Evolutionary conservation across 768 basidiomycete genomes (phyloP).

Genomic region (Psilocybe azurescens): DNA sequence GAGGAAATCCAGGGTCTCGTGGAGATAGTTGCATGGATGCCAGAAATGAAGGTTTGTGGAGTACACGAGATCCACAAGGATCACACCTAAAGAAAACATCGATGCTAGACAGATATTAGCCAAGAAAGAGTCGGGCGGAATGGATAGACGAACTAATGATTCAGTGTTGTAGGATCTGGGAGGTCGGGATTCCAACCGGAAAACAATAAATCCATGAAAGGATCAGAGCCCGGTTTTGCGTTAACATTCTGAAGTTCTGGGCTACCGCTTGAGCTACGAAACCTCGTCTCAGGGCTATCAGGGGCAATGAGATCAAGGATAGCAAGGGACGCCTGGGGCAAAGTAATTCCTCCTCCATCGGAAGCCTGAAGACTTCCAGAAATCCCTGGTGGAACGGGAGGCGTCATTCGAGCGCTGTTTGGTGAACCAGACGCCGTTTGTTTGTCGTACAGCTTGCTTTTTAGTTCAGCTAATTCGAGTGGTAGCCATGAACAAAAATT

Average conservation of each 20-base stretch:
- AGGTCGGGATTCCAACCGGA: conserved; percentile 88
- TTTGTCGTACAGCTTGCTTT: conserved; percentile 60
- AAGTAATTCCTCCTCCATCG: conserved; percentile 42
- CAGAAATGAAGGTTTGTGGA: conserved; percentile 83
- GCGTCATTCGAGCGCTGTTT: conserved; percentile 24
- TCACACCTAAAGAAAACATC: conserved; percentile 90
- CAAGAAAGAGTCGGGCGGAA: conserved; percentile 8
- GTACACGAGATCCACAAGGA: conserved; percentile 83
- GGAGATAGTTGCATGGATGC: conserved; percentile 83
- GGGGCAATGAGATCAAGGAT: conserved; percentile 46
- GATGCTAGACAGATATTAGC: conserved; percentile 52
- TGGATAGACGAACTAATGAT: conserved; percentile 66
- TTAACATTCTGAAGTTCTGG: conserved; percentile 49
- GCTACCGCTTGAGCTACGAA: conserved; percentile 52
- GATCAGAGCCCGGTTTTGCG: conserved; percentile 48
- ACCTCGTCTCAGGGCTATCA: conserved; percentile 41
- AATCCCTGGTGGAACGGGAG: conserved; percentile 22
- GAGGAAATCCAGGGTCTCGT: conserved; percentile 83
- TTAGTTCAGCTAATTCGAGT: conserved; percentile 58
- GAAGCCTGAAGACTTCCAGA: conserved; percentile 27
- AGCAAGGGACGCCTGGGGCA: conserved; percentile 50
- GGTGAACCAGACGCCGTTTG: conserved; percentile 48
- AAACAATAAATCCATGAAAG: conserved; percentile 69
- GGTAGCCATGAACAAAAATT: conserved; percentile 5
- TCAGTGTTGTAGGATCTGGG: conserved; percentile 73